Conservation (phyloP, 1,139 yeast species). For the Wickerhamomyces sp. region DNA sequence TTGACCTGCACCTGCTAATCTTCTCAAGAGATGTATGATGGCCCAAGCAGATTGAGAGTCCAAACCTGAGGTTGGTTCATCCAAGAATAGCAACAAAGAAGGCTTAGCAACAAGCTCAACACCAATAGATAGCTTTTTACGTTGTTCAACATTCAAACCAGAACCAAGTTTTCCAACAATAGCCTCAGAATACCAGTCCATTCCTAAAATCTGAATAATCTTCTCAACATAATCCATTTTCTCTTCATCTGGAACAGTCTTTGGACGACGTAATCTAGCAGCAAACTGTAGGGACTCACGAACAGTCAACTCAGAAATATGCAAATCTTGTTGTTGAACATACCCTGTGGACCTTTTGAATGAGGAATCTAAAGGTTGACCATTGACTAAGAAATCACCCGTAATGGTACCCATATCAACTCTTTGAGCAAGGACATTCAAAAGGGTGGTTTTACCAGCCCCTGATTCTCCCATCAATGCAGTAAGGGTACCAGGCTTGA, state of each 20-base stretch:
- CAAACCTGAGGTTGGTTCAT: constrained; percentile 85
- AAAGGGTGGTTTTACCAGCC: constrained; percentile 64
- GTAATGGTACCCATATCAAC: constrained; percentile 46
- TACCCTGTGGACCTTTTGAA: constrained; percentile 51
- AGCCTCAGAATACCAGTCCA: constrained; percentile 66
- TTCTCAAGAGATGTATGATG: constrained; percentile 39
- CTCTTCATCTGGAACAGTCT: constrained; percentile 41
- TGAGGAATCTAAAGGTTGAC: constrained; percentile 37
- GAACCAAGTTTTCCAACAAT: constrained; percentile 60
- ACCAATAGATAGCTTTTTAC: constrained; percentile 72
- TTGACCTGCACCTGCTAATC: constrained; percentile 46
- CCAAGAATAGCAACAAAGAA: constrained; percentile 62
- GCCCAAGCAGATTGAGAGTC: constrained; percentile 69
- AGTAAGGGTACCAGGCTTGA: constrained; percentile 54
- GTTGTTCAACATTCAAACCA: constrained; percentile 58
- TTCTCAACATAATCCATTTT: constrained; percentile 63
- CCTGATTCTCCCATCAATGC: constrained; percentile 72
- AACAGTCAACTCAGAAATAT: constrained; percentile 43
- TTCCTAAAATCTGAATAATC: constrained; percentile 55
- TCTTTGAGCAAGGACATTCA: constrained; percentile 54
- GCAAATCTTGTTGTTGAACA: constrained; percentile 55
- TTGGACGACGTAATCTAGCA: constrained; percentile 64
- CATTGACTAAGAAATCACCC: constrained; percentile 53
- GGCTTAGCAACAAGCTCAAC: constrained; percentile 83
- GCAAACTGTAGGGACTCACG: constrained; percentile 60